Evolutionary conservation across 1,139 yeast species (phyloP).

Genomic region (Saccharomyces uvarum): DNA sequence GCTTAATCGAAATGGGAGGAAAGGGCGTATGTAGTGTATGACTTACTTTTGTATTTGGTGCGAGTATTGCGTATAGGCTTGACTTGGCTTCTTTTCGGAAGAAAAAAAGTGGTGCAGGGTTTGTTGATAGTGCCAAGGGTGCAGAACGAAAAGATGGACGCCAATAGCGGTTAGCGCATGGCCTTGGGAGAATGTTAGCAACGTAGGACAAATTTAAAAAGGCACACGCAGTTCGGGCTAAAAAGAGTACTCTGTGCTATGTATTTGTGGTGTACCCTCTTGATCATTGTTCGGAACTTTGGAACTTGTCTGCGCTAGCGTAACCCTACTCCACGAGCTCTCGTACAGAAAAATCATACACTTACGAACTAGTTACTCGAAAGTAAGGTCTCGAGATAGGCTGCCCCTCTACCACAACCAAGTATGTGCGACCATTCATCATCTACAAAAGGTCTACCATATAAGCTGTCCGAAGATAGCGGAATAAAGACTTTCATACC

Average conservation of each 20-base stretch:
- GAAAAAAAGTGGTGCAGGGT: neutral
- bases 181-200: neutral
- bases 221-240: too few species aligned
- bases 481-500: neutral
- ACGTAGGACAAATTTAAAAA: too few species aligned
- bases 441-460: neutral
- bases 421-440: neutral
- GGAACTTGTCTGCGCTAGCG: neutral
- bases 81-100: neutral
- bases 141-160: neutral
- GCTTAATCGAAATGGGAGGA: too few species aligned
- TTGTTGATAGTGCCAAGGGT: neutral
- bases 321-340: neutral
- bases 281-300: neutral
- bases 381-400: neutral
- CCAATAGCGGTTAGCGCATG: neutral
- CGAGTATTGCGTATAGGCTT: neutral
- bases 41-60: neutral
- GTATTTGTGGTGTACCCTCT: neutral
- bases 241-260: neutral
- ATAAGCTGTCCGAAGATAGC: neutral
- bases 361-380: neutral
- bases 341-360: neutral
- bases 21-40: neutral
- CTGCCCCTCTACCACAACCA: neutral